Conservation (phyloP, 495 filamentous ascomycete genomes). For the Immersiella caudata region DNA sequence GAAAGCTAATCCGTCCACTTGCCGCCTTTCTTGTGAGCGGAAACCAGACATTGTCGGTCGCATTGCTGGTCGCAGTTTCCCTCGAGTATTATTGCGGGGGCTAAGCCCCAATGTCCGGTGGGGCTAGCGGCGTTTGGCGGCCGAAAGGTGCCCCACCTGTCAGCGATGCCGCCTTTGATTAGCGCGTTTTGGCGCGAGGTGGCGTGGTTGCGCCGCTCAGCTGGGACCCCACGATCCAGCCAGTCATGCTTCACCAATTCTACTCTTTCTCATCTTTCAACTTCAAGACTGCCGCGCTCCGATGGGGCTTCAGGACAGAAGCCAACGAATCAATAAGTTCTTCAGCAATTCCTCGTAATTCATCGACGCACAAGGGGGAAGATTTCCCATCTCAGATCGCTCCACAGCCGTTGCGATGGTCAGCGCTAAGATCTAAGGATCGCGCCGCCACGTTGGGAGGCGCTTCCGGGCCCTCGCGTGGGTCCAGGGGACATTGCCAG, state of each 20-base stretch:
- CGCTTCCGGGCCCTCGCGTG: background rate
- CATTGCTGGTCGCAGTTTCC: background rate
- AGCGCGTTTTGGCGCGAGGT: background rate
- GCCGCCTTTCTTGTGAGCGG: background rate
- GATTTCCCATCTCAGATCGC: background rate
- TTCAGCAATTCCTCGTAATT: too few species aligned
- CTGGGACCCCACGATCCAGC: background rate
- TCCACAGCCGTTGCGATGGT: background rate
- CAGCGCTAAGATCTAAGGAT: background rate
- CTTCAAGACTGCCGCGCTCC: background rate
- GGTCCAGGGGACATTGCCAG: background rate
- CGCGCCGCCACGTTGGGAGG: background rate
- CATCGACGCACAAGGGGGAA: background rate
- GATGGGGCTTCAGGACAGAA: background rate
- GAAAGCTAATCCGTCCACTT: background rate
- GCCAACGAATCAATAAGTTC: background rate
- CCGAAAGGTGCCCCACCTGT: background rate
- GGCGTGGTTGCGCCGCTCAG: background rate
- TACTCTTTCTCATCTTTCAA: background rate
- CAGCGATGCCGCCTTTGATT: background rate
- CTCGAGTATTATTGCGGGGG: background rate
- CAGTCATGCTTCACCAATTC: background rate
- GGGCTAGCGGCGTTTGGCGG: background rate
- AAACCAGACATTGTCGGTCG: background rate
- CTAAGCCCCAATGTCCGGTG: background rate